A percentile compares a stretch with the other conserved stretches of the same genome.
Conservation (phyloP, 129 eudicot species). For the Glebionis coronaria region DNA sequence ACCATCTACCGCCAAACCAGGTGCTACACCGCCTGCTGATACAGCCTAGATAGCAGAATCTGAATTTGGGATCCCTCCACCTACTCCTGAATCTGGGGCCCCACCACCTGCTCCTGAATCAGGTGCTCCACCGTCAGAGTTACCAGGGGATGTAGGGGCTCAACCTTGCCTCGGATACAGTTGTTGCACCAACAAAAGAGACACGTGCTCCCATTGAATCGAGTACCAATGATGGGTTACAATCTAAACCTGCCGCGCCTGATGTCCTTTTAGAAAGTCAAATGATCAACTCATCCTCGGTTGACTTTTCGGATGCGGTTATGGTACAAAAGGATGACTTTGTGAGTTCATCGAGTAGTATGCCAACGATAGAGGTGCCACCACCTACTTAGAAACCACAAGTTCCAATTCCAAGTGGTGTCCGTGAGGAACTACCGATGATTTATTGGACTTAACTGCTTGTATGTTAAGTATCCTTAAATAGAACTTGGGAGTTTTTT, state of each 20-base stretch:
- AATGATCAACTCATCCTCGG: conserved; percentile 14
- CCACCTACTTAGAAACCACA: conserved; percentile 31
- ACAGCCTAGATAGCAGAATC: conserved; percentile 29
- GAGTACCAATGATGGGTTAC: conserved; percentile 4
- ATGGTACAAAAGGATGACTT: conserved; percentile 6
- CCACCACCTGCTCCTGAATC: conserved; percentile 32
- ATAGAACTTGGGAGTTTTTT: background rate
- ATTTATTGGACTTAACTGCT: conserved; percentile 39
- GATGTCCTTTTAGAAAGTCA: conserved; percentile 23
- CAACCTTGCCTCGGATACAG: conserved; percentile 27
- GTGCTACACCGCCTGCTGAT: conserved; percentile 29
- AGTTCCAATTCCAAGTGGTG: conserved; percentile 40
- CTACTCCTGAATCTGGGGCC: conserved; percentile 36
- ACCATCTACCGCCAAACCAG: conserved; percentile 31
- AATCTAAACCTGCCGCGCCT: conserved; percentile 7
- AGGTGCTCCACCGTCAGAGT: conserved; percentile 25
- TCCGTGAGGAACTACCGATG: conserved; percentile 50
- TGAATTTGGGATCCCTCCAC: conserved; percentile 37
- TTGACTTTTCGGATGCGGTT: conserved; percentile 16
- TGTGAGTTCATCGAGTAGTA: conserved; percentile 23
- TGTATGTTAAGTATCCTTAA: background rate
- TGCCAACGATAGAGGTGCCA: conserved; percentile 24
- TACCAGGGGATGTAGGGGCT: conserved; percentile 3
- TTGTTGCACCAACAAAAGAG: conserved; percentile 21
- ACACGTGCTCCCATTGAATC: conserved; percentile 22